Base-by-base conservation (phyloP, 495 filamentous ascomycete species). In the Aspergillus avenaceus region DNA sequence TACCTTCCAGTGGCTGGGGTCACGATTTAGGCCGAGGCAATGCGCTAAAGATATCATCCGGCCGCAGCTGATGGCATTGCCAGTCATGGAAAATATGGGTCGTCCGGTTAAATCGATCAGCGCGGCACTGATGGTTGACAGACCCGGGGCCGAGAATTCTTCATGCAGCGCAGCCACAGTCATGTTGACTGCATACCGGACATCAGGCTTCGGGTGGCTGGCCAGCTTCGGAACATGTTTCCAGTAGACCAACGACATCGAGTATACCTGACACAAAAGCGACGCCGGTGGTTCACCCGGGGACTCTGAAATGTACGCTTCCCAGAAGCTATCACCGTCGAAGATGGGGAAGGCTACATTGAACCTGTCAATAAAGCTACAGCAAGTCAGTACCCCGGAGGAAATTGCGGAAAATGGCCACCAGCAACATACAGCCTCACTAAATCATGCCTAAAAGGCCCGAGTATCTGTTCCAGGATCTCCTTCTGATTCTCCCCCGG, bases 281-380 rank as follows among this genome's bases (percentile, higher is more conserved):
- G 75, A 70, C 13, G 74, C 72, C 1, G 76, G 72, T n/a, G 77
- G 66, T 27, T 74, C 71, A 37, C 73, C 58, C 14, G 65, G 62
- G 0, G 51, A 52, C 1, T 73, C 70, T 7, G 71, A 66, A 4
- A 70, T 67, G 44, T 75, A 74, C 5, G 70, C 64, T 25, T 72
- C 69, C 62, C 76, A 68, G 36, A 78, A 72, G 8, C 64, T 59
- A 41, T 75, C 69, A 19, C 76, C 76, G 44, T 80, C 76, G 19
- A 82, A 71, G 16, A 82, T 68, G 0, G 78, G 78, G 46, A 82
- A 79, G 26, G 74, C 73, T 25, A 66, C 63, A 56, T 82, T 78
- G 53, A 80, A 72, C 14, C 74, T 60, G 45, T 74, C 66, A 38
- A 80, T 65, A 44, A 78, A 79, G 34, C 75, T 79, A 47, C n/a